Evolutionary conservation across 2,329 filamentous ascomycete species (phyloP).

Genomic region (Calonectria multiphialidica): DNA sequence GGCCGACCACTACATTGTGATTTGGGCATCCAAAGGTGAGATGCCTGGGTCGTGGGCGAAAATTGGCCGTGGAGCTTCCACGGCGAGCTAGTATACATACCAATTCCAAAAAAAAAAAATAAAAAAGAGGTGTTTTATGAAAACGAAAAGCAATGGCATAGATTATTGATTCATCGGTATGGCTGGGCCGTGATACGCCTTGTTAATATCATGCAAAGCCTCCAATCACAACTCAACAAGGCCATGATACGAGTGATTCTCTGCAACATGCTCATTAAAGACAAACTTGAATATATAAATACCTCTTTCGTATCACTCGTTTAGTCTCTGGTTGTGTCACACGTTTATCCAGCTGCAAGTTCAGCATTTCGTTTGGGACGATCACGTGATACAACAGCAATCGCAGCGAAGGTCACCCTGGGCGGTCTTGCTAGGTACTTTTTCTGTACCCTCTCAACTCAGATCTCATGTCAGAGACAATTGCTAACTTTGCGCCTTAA

Average conservation of each 20-base stretch:
- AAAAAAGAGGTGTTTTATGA: not conserved
- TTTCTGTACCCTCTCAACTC: no score
- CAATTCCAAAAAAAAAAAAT: no score
- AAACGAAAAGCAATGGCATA: not conserved
- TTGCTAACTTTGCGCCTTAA: no score
- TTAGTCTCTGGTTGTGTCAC: not conserved
- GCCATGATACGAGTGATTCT: not conserved
- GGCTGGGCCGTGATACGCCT: not conserved
- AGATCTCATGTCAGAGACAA: no score
- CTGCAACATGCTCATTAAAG: not conserved
- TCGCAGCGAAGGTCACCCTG: no score
- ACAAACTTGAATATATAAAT: not conserved
- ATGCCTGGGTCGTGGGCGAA: slow-evolving; percentile 37
- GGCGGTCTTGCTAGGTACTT: no score
- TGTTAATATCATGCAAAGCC: not conserved
- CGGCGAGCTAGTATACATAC: not conserved
- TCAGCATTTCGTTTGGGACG: not conserved
- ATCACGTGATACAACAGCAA: not conserved
- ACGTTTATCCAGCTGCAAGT: not conserved
- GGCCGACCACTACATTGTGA: slow-evolving; percentile 89
- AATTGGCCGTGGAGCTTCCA: slow-evolving; percentile 14
- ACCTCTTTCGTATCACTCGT: not conserved
- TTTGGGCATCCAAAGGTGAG: slow-evolving; percentile 80
- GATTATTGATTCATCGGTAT: not conserved
- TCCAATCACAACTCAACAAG: not conserved